Evolutionary conservation across 352 stramenopile genomes (phyloP).

Genomic region (Pythium monospermum): DNA sequence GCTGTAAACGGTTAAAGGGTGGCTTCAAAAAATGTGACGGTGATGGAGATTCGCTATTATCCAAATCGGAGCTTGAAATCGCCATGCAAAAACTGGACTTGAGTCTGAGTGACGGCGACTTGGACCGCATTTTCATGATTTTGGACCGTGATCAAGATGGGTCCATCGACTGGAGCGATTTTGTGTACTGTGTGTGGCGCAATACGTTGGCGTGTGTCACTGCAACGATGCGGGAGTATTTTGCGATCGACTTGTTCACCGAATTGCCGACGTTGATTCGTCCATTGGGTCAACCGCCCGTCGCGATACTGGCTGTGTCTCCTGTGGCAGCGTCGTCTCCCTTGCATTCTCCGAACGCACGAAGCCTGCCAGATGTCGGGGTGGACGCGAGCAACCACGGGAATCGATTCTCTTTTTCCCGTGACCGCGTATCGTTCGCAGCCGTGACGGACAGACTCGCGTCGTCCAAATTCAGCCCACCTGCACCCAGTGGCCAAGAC

Average conservation of each 20-base stretch:
- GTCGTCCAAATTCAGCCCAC: neutral
- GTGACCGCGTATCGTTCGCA: constrained; percentile 2
- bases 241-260: constrained; percentile 39
- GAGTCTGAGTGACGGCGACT: constrained; percentile 25
- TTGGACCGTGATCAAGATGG: constrained; percentile 35
- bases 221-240: constrained; percentile 15
- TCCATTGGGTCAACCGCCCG: neutral
- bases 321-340: neutral
- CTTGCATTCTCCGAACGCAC: neutral
- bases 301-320: neutral
- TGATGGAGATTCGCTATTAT: constrained; percentile 29
- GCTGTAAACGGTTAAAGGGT: constrained; percentile 40
- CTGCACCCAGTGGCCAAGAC: neutral
- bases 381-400: neutral
- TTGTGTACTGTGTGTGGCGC: constrained; percentile 31
- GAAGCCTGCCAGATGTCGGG: neutral
- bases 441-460: neutral
- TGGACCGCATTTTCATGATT: constrained; percentile 25
- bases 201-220: constrained; percentile 18
- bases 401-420: neutral
- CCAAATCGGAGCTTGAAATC: constrained; percentile 39
- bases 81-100: constrained; percentile 51
- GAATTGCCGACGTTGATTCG: constrained; percentile 38
- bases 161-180: constrained; percentile 43
- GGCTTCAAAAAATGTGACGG: constrained; percentile 38